Evolutionary conservation across 2,329 filamentous ascomycete genomes (phyloP).

Genomic region (Ramichloridium luteum): DNA sequence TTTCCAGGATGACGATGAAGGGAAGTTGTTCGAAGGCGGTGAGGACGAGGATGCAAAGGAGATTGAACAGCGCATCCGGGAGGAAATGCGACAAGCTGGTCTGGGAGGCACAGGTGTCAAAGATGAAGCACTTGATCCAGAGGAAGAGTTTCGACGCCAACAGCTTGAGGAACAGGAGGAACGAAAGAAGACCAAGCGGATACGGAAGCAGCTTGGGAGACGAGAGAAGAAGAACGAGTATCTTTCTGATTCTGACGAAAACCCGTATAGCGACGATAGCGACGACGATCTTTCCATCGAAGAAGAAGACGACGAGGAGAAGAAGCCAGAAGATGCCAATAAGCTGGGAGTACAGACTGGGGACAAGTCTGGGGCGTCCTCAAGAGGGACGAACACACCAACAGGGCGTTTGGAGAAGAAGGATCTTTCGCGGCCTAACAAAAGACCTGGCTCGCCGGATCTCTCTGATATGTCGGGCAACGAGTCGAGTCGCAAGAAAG

Average conservation of each 20-base stretch:
- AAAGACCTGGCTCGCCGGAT: slow-evolving; percentile 76
- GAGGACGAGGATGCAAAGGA: slow-evolving; percentile 61
- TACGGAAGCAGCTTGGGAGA: slow-evolving; percentile 70
- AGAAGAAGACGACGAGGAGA: slow-evolving; percentile 49
- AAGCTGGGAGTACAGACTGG: slow-evolving; percentile 37
- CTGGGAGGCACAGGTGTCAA: slow-evolving; percentile 51
- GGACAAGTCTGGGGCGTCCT: slow-evolving; percentile 45
- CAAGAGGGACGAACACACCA: slow-evolving; percentile 60
- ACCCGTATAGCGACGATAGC: slow-evolving; percentile 30
- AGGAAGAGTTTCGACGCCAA: slow-evolving; percentile 52
- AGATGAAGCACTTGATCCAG: slow-evolving; percentile 45
- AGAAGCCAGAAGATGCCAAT: slow-evolving; percentile 42
- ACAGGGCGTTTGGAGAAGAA: slow-evolving; percentile 44
- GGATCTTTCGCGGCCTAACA: slow-evolving; percentile 46
- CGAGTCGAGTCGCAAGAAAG: slow-evolving; percentile 71
- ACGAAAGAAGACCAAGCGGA: slow-evolving; percentile 60
- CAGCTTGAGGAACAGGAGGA: slow-evolving; percentile 58
- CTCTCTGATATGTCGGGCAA: slow-evolving; percentile 85
- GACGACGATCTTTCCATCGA: slow-evolving; percentile 53
- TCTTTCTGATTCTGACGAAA: slow-evolving; percentile 51
- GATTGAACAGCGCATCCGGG: slow-evolving; percentile 53
- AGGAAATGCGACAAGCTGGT: slow-evolving; percentile 76
- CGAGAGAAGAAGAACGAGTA: slow-evolving; percentile 81
- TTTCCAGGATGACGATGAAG: slow-evolving; percentile 83
- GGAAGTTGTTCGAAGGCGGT: slow-evolving; percentile 63